Percentiles rank a stretch among this genome's conserved stretches.
These are phyloP conservation scores for Peziza echinospora DNA, from an alignment of 495 filamentous ascomycete genomes.

Conservation along the genomic window DNA sequence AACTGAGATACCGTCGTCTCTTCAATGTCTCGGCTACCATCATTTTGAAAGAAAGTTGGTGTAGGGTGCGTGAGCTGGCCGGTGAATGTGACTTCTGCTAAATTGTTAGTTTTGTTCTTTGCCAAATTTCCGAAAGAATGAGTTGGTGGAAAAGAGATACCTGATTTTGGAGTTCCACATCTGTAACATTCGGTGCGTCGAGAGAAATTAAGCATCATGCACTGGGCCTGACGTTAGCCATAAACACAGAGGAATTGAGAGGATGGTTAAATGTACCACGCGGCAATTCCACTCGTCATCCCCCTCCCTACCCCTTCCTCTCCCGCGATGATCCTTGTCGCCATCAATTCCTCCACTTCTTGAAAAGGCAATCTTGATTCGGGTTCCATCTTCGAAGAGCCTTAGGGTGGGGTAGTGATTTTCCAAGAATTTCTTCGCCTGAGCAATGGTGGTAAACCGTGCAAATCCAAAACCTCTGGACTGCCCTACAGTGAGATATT, in stretches of 20 bases:
- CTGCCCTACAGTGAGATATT: constrained; percentile 23
- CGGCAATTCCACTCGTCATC: constrained; percentile 62
- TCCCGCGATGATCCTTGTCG: constrained; percentile 35
- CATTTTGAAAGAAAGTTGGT: constrained; percentile 30
- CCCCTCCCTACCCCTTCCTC: constrained; percentile 24
- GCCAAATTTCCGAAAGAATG: neutral
- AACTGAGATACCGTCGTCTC: constrained; percentile 62
- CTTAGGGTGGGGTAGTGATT: constrained; percentile 40
- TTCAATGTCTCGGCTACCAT: constrained; percentile 62
- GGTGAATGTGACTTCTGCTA: constrained; percentile 17
- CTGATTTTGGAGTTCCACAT: constrained; percentile 47
- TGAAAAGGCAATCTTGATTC: constrained; percentile 20
- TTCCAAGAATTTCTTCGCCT: constrained; percentile 45
- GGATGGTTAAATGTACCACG: constrained; percentile 28
- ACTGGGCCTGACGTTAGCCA: constrained; percentile 28
- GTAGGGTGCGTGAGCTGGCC: constrained; percentile 20
- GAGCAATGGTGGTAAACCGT: constrained; percentile 36
- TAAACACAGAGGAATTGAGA: neutral
- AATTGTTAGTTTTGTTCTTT: constrained; percentile 5
- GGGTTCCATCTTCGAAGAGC: constrained; percentile 26
- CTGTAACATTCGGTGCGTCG: constrained; percentile 48
- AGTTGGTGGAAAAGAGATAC: constrained; percentile 27
- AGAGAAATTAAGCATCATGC: constrained; percentile 48
- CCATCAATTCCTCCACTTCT: constrained; percentile 24
- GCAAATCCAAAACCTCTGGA: constrained; percentile 48